Base-by-base conservation (phyloP, 306 rosid genomes). In the Cercis canadensis region DNA sequence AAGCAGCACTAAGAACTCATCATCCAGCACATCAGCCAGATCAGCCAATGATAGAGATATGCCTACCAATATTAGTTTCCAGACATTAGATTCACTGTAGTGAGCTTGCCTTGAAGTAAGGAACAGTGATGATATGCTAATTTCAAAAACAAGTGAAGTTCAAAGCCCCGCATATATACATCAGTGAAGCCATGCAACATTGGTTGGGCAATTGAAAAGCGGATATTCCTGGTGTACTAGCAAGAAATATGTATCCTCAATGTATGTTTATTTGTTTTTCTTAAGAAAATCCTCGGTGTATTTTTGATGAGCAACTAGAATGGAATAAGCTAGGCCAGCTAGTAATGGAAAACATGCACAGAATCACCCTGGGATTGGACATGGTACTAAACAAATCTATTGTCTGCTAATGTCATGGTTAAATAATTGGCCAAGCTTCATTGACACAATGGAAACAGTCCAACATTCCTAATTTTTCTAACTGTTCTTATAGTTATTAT, bases 371-470 rank as follows among this genome's bases (percentile, higher is more conserved):
- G n/a, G 46, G 58, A 16, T 33, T 6, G 10, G 32, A 50, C 13
- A 34, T 16, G 40, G 19, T 3, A n/a, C 37, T 37, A 37, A 6
- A 37, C 7, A 49, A 41, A 51, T 50, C 44, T 50, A 13, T 62
- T 44, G 43, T 36, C 9, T 32, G 57, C 13, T 32, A n/a, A 14
- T 9, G n/a, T 39, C 15, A 11, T 62, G 21, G 41, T 41, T 61
- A 62, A 62, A 70, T 62, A 53, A 50, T 18, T 45, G 16, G 29
- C 24, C 39, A 37, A 47, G 62, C 43, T 11, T 47, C 44, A 57
- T 46, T 15, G 16, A 39, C 51, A 13, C 19, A 58, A 75, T 41
- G 47, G 58, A 59, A 47, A 49, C 24, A 39, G 41, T 37, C 24
- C 29, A 46, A 65, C 29, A 12, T 37, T 9, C 49, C 10, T 6